Evolutionary conservation across 1,284 basidiomycete species (phyloP).

Genomic region (Malassezia sp.): DNA sequence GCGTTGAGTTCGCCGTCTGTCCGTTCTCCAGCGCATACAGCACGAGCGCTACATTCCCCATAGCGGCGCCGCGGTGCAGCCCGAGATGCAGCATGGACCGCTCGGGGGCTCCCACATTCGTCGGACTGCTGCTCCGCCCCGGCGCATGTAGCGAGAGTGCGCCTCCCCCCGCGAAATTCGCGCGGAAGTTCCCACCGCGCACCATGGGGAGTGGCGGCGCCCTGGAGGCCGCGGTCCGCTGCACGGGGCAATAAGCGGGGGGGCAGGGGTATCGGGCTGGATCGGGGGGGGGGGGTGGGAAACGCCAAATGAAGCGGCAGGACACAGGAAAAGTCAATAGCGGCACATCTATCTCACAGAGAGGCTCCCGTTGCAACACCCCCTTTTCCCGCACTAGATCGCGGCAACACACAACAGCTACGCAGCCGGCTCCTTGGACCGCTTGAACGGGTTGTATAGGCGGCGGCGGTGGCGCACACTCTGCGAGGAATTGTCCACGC

Average conservation of each 20-base stretch:
- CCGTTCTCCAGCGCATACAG: conserved; percentile 42
- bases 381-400: no score
- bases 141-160: not conserved
- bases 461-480: conserved; percentile 13
- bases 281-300: no score
- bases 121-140: not conserved
- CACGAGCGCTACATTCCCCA: conserved; percentile 37
- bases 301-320: no score
- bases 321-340: no score
- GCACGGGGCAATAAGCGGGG: no score
- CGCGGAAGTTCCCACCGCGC: not conserved
- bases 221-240: no score
- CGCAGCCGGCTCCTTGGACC: conserved; percentile 10
- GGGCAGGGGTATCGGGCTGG: no score
- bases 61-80: conserved; percentile 35
- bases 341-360: no score
- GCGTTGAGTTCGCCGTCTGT: conserved; percentile 28
- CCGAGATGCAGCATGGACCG: conserved; percentile 20
- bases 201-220: no score
- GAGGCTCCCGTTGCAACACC: no score
- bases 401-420: no score
- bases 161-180: not conserved
- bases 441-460: conserved; percentile 35
- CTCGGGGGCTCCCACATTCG: no score
- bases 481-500: conserved; percentile 1